Base-by-base conservation (phyloP, 805 yeast genomes). In the Nakazawaea ernobii region DNA sequence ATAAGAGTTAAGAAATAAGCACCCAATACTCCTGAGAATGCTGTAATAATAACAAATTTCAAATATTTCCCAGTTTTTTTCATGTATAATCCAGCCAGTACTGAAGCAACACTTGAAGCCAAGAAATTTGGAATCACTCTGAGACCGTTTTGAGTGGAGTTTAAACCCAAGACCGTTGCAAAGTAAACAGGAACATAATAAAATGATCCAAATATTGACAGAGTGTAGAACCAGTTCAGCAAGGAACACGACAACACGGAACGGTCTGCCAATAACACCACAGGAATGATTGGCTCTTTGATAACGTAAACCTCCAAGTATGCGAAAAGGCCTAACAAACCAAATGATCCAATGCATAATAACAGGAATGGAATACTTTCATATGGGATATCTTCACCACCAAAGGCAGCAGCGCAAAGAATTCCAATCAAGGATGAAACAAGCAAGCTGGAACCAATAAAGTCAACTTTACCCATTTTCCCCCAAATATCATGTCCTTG, bases 51-150 rank as follows among this genome's bases (percentile, higher is more conserved):
- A 8, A 75, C 70, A 39, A 81, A 67, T 4, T 55, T 59, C 56
- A 76, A 74, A 62, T 87, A 87, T 45, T 69, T 74, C 1, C 92
- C 92, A 0, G 94, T 83, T 20, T 56, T 65, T 49, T 73, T 77
- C 83, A 86, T 85, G 62, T 80, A 75, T 28, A 75, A 45, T 1
- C 95, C 95, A 1, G 87, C 71, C 2, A 72, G 68, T 17, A 86
- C 68, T 0, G 94, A 84, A 1, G 92, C 91, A 17, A 66, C 43
- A 0, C 90, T 77, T 8, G 82, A 80, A 11, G 85, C 87, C 38
- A 84, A 56, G 56, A 86, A 86, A 57, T 84, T 84, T 1, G 79
- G 73, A 26, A 75, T 60, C 41, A 73, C 54, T 42, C 81, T 60
- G 32, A 64, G 55, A 20, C 81, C 81, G 50, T 79, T 76, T 48